Base-by-base conservation (phyloP, 495 filamentous ascomycete species). In the Xylaria venustula region DNA sequence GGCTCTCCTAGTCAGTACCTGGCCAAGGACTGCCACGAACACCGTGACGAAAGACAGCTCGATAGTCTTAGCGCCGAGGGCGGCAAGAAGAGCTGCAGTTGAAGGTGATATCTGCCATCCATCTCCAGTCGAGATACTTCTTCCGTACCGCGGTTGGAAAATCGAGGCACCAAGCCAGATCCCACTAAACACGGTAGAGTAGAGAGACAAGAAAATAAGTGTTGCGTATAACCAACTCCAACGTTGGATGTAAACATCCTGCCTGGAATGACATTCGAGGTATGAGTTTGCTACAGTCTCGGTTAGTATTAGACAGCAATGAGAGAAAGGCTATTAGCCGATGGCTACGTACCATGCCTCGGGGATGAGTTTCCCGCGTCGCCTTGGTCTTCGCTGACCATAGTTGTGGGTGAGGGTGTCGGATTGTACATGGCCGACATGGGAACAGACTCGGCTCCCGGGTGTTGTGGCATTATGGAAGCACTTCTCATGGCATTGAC, bases 21-120 rank as follows among this genome's bases (percentile, higher is more conserved):
- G 90, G 0, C 89, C 90, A 3, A 92, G 65, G 44, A 89, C 87
- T 0, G 87, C 82, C 2, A 93, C 88, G 61, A 89, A 89, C 1
- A 91, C 87, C 0, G 90, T 90, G 17, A 91, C 88, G 67, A 90
- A 93, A 0, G 86, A 82, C 62, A 90, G 67, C 71, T 93, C 90
- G 51, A 92, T 89, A 0, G 83, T 85, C 72, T 90, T 92, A 1
- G 88, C 88, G 55, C 90, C 77, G 15, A 88, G 68, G 0, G 87
- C 79, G 52, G 80, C 87, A 1, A 92, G 66, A 8, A 89, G 59
- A 32, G 80, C 84, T 0, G 88, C 88, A 0, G 82, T 86, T 0
- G 82, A 78, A 0, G 83, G 79, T 0, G 73, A 73, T 19, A 91
- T 47, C 0, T 68, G 64, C 2, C 79, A 79, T 9, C 78, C 70